Percentiles rank a stretch among this genome's conserved stretches.
Evolutionary conservation across 768 basidiomycete species (phyloP).

Genomic region (Leccinum broughii): DNA sequence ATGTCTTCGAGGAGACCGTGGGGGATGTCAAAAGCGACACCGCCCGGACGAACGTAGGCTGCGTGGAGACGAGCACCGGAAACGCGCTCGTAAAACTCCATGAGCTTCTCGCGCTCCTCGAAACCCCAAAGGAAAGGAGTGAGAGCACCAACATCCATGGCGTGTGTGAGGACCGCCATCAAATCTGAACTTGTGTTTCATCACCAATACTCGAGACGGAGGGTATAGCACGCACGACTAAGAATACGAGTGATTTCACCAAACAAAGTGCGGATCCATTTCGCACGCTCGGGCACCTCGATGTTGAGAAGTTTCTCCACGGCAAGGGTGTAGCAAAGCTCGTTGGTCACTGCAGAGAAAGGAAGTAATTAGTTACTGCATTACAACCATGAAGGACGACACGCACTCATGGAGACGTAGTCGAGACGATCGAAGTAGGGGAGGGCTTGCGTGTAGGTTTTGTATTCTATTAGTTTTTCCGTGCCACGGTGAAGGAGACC

Average conservation of each 20-base stretch:
- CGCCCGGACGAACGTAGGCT: constrained; percentile 97
- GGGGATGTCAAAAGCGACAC: constrained; percentile 96
- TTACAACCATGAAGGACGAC: constrained; percentile 1
- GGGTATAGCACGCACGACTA: constrained; percentile 63
- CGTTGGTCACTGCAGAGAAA: constrained; percentile 86
- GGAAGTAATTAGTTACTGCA: constrained; percentile 2
- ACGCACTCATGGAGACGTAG: constrained; percentile 98
- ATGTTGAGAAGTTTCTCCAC: constrained; percentile 98
- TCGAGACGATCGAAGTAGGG: constrained; percentile 99
- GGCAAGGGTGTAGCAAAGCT: constrained; percentile 94
- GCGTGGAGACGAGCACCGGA: constrained; percentile 96
- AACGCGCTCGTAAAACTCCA: constrained; percentile 99
- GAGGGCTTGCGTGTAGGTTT: constrained; percentile 95
- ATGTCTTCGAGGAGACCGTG: constrained; percentile 99
- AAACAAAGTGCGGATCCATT: constrained; percentile 97
- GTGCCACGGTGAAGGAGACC: constrained; percentile 97
- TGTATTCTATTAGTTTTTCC: constrained; percentile 98
- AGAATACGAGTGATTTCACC: constrained; percentile 95
- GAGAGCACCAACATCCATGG: constrained; percentile 96
- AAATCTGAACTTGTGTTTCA: constrained; percentile 54
- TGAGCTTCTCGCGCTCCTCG: constrained; percentile 99
- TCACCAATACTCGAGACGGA: constrained; percentile 2
- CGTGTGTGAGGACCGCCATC: constrained; percentile 95
- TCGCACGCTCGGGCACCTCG: constrained; percentile 93
- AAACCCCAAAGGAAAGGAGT: constrained; percentile 99